Evolutionary conservation across 768 basidiomycete genomes (phyloP).

Genomic region (Rhizopogon salebrosus): DNA sequence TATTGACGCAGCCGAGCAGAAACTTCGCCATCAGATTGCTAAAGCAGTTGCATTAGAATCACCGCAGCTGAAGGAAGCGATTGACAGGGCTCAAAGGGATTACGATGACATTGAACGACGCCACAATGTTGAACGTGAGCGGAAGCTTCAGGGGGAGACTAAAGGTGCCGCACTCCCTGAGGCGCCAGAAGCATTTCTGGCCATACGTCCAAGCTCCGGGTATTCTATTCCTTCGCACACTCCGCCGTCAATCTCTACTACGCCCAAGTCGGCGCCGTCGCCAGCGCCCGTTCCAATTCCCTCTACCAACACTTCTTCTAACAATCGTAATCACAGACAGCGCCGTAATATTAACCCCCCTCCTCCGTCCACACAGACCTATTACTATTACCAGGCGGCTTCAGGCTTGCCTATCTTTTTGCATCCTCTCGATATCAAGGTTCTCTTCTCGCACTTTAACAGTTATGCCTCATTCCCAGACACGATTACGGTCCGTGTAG

Average conservation of each 20-base stretch:
- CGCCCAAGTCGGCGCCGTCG: conserved; percentile 6
- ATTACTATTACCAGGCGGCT: conserved; percentile 94
- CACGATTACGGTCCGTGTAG: conserved; percentile 73
- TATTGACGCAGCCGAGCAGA: conserved; percentile 71
- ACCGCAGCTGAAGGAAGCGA: conserved; percentile 52
- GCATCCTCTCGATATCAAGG: conserved; percentile 93
- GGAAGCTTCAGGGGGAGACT: conserved; percentile 17
- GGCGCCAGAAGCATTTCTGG: conserved; percentile 57
- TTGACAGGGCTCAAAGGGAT: conserved; percentile 59
- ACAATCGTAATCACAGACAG: conserved; percentile 46
- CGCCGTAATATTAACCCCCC: conserved; percentile 82
- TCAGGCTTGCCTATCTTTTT: conserved; percentile 90
- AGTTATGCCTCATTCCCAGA: conserved; percentile 83
- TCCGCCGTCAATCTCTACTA: conserved; percentile 3
- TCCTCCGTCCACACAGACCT: conserved; percentile 82
- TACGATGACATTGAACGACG: conserved; percentile 50
- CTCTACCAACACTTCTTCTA: conserved; percentile 14
- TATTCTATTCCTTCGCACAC: conserved; percentile 23
- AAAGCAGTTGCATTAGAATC: conserved; percentile 77
- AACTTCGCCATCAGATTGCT: conserved; percentile 73
- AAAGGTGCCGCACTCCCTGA: conserved; percentile 25
- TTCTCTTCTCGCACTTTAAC: conserved; percentile 79
- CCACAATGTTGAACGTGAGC: conserved; percentile 8
- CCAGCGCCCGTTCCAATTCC: conserved; percentile 6
- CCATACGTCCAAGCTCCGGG: conserved; percentile 9